Conservation (phyloP, 1,284 basidiomycete species). For the Cutaneotrichosporon cavernicola region DNA sequence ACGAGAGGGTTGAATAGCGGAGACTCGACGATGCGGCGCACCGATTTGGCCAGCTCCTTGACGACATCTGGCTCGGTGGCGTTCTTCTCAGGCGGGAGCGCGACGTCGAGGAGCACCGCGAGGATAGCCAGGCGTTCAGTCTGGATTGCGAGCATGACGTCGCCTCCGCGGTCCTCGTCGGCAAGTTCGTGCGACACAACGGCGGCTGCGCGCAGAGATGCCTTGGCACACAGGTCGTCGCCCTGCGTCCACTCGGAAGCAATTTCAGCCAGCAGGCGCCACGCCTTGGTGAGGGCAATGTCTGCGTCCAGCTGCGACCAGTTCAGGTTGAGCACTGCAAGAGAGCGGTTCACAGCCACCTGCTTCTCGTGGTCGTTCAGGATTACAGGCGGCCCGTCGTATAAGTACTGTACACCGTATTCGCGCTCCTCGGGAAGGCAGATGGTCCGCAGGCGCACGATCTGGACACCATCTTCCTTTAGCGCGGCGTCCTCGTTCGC, state of each 20-base stretch:
- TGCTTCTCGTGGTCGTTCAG: constrained; percentile 48
- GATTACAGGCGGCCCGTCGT: constrained; percentile 49
- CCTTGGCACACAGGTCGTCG: constrained; percentile 59
- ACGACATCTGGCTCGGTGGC: constrained; percentile 38
- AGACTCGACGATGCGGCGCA: constrained; percentile 69
- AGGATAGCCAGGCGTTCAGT: constrained; percentile 71
- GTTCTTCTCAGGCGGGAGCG: constrained; percentile 61
- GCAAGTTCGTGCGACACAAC: constrained; percentile 68
- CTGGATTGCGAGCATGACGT: constrained; percentile 82
- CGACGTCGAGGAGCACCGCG: constrained; percentile 70
- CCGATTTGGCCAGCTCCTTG: constrained; percentile 63
- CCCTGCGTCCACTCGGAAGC: constrained; percentile 65
- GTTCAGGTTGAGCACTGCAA: constrained; percentile 56
- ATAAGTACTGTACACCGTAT: constrained; percentile 77
- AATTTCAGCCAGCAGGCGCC: constrained; percentile 70
- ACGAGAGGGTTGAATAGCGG: constrained; percentile 70
- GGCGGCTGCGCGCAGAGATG: constrained; percentile 63
- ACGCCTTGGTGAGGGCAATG: constrained; percentile 70
- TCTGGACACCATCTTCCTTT: constrained; percentile 36
- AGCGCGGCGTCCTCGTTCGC: constrained; percentile 33
- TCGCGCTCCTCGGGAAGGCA: constrained; percentile 67
- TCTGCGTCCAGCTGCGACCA: constrained; percentile 80
- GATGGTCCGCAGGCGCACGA: constrained; percentile 60
- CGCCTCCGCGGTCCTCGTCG: constrained; percentile 68
- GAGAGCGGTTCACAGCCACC: constrained; percentile 48